A percentile compares a stretch with the other conserved stretches of the same genome.
Evolutionary conservation across 2,329 filamentous ascomycete genomes (phyloP).

Genomic region (Fusarium veterinarium): DNA sequence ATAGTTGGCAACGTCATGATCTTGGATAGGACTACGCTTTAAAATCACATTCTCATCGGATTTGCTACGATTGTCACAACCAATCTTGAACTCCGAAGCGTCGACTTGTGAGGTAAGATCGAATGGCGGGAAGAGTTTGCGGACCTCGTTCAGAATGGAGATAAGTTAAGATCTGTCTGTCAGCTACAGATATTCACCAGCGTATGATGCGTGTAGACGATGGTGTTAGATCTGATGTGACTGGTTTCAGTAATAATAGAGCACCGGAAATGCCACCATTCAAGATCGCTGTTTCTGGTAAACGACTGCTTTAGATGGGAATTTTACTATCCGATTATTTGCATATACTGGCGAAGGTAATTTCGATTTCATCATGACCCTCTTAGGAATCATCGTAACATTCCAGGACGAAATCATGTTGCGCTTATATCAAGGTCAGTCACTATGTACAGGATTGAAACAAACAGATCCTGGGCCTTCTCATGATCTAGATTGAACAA

Average conservation of each 20-base stretch:
- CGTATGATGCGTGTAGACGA: too few species aligned
- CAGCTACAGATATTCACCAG: too few species aligned
- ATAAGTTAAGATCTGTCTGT: too few species aligned
- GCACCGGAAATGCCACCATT: too few species aligned
- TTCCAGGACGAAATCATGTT: not conserved
- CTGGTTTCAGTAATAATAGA: too few species aligned
- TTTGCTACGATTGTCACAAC: not conserved
- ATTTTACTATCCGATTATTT: too few species aligned
- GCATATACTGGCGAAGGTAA: not conserved
- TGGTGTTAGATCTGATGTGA: too few species aligned
- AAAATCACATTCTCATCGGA: not conserved
- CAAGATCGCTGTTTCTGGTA: too few species aligned
- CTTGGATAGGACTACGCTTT: not conserved
- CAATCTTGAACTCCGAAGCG: not conserved
- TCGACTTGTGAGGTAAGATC: not conserved
- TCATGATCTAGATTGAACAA: fast-evolving
- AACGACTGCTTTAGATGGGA: too few species aligned
- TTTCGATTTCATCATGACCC: not conserved
- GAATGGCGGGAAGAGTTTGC: too few species aligned
- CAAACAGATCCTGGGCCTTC: fast-evolving
- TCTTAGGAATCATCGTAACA: too few species aligned
- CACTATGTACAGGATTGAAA: fast-evolving
- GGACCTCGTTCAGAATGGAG: not conserved
- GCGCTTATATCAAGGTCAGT: not conserved
- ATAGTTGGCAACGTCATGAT: not conserved